Percentiles rank a stretch among this genome's conserved stretches.
Conservation (phyloP, 176 grass and related monocot genomes). For the Juncus inflexus region DNA sequence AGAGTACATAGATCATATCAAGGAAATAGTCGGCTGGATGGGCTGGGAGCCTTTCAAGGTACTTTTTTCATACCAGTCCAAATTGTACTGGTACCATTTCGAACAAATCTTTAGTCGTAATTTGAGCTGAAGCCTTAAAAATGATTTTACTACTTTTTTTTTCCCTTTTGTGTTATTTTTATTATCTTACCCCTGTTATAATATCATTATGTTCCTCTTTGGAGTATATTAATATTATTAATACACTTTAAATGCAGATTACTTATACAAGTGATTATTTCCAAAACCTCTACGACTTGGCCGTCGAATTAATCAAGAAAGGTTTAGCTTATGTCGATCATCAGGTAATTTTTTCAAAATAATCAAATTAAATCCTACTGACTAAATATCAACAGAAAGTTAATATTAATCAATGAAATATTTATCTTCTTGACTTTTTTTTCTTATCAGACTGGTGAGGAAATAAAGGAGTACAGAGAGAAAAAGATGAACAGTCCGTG, state of each 20-base stretch:
- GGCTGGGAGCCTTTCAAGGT: slow-evolving; percentile 93
- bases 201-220: not conserved
- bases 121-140: not conserved
- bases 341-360: slow-evolving; percentile 49
- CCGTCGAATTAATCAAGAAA: slow-evolving; percentile 76
- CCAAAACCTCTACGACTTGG: slow-evolving; percentile 82
- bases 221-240: slow-evolving; percentile 9
- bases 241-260: slow-evolving; percentile 34
- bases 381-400: slow-evolving; percentile 19
- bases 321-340: slow-evolving; percentile 97
- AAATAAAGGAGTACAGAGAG: slow-evolving; percentile 96
- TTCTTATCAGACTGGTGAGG: slow-evolving; percentile 61
- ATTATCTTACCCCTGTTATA: not conserved
- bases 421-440: slow-evolving; percentile 21
- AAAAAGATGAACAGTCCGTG: slow-evolving; percentile 95
- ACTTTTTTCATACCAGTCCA: not conserved
- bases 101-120: not conserved
- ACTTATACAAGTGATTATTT: slow-evolving; percentile 99
- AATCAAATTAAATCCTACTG: slow-evolving; percentile 14
- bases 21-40: slow-evolving; percentile 90
- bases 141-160: slow-evolving; percentile 10
- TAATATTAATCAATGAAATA: not conserved
- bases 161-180: not conserved
- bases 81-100: too few relatives aligned
- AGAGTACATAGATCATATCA: slow-evolving; percentile 96